These are phyloP conservation scores for Aspergillus sp. DNA, from an alignment of 2,329 filamentous ascomycete genomes.

Conservation along the genomic window DNA sequence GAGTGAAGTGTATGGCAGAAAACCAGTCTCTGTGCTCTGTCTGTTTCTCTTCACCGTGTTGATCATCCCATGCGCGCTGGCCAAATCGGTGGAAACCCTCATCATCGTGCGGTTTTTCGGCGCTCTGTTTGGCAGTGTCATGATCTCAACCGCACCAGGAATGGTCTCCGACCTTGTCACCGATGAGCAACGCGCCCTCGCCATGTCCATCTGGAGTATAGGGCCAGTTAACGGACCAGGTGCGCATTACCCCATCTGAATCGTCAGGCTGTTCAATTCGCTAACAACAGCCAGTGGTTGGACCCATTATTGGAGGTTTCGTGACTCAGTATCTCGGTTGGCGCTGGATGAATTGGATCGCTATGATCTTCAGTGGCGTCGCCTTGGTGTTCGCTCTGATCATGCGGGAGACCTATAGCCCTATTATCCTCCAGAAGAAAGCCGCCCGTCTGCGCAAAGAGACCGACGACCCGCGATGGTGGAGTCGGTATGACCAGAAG, in stretches of 20 bases:
- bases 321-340: conserved; percentile 69
- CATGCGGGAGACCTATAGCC: conserved; percentile 74
- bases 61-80: conserved; percentile 69
- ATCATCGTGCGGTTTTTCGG: conserved; percentile 74
- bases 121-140: conserved; percentile 71
- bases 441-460: conserved; percentile 65
- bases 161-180: conserved; percentile 80
- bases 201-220: conserved; percentile 78
- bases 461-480: conserved; percentile 69
- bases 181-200: conserved; percentile 76
- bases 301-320: conserved; percentile 78
- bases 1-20: conserved; percentile 46
- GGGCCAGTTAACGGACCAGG: conserved; percentile 77
- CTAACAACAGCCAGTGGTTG: conserved; percentile 42
- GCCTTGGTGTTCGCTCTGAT: conserved; percentile 59
- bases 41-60: conserved; percentile 65
- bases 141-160: conserved; percentile 81
- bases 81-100: conserved; percentile 65
- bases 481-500: conserved; percentile 76
- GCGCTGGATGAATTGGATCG: conserved; percentile 84
- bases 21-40: conserved; percentile 64
- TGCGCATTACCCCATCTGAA: conserved; percentile 15
- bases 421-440: conserved; percentile 66
- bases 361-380: conserved; percentile 67
- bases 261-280: not conserved